Base-by-base conservation (phyloP, 495 filamentous ascomycete species). In the Xylaria castorea region DNA sequence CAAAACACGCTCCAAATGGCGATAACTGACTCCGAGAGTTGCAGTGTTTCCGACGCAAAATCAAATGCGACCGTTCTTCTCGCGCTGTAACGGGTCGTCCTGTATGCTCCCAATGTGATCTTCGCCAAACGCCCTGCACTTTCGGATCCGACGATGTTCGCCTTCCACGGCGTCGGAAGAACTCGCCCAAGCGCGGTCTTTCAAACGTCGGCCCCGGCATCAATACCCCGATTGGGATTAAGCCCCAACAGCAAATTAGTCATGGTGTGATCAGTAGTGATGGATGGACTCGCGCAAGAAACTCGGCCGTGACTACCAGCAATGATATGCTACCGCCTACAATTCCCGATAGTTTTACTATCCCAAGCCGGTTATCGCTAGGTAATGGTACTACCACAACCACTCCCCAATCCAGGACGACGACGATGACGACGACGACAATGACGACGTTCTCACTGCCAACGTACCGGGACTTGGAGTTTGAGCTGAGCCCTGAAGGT, bases 41-140 rank as follows among this genome's bases (percentile, higher is more conserved):
- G n/a, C n/a, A n/a, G n/a, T 68, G 65, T n/a, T 68, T 68, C 48
- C 65, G 50, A 55, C 65, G 65, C 11, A 68, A 68, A 42, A 68
- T 68, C 5, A 68, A 55, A 55, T 68, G 65, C 50, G 65, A 68
- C n/a, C 65, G 65, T 55, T 68, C 65, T 27, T 53, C 65, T 40
- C 48, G 65, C 9, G 48, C 34, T 55, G 32, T 22, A 27, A 20
- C 20, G 20, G 65, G 65, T 18, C 48, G 12, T 1, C 48, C n/a
- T 25, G 32, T 34, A 38, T 68, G 65, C 65, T 68, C 50, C 27
- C 65, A 68, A 55, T 68, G 65, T 55, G 65, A 68, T 27, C 34
- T 53, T 32, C 65, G 65, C 48, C 65, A 68, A 30, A 55, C 46
- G 9, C 65, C 32, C 51, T 68, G 65, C 50, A 68, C 65, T 27